phyloP scores from a whole-genome alignment of 1,284 basidiomycete species.

The Wolfiporia cocos region DNA sequence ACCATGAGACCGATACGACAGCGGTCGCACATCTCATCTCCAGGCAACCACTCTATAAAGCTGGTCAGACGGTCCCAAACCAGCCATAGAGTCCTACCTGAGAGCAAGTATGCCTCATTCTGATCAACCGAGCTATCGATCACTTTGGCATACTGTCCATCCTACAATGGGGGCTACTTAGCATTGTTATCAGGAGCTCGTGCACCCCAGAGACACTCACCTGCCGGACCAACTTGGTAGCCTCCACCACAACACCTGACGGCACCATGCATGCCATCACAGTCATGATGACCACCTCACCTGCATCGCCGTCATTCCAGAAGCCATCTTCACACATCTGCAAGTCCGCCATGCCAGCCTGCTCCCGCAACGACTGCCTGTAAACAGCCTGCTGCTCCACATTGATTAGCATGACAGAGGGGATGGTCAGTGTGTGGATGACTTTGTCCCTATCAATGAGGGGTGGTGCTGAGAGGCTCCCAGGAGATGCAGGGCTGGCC shows the following conservation, averaged over 20 bases:
- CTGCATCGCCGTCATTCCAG: conserved; percentile 46
- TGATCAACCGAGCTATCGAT: conserved; percentile 34
- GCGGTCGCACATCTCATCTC: conserved; percentile 55
- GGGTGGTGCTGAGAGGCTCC: conserved; percentile 11
- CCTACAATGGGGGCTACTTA: too few species aligned
- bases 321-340: conserved; percentile 47
- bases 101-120: conserved; percentile 30
- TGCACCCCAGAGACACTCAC: too few species aligned
- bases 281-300: conserved; percentile 49
- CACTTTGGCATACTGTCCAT: conserved; percentile 34
- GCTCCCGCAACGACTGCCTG: conserved; percentile 28
- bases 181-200: too few species aligned
- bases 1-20: conserved; percentile 45
- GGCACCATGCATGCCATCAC: conserved; percentile 47
- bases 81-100: conserved; percentile 17
- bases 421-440: conserved; percentile 57
- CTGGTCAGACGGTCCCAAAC: background rate
- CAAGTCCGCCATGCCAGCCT: conserved; percentile 46
- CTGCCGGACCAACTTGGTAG: conserved; percentile 38
- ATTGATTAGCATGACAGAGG: conserved; percentile 49
- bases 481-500: conserved; percentile 16
- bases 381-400: conserved; percentile 46
- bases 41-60: conserved; percentile 52
- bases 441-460: conserved; percentile 48
- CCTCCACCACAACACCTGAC: conserved; percentile 48